Evolutionary conservation across 495 filamentous ascomycete genomes (phyloP).

Genomic region (Penicillium robsamsonii): DNA sequence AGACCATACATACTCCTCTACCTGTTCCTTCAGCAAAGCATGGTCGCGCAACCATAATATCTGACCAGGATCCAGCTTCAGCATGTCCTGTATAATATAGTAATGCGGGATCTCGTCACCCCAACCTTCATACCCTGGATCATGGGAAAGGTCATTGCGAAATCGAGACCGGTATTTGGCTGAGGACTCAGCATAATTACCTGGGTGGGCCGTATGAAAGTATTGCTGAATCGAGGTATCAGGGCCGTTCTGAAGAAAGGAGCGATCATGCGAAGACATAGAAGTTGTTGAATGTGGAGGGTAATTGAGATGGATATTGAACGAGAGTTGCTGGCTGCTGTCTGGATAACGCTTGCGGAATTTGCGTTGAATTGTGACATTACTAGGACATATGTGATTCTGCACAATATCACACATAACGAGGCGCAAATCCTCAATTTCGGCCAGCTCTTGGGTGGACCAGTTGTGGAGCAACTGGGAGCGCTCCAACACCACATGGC

Average conservation of each 20-base stretch:
- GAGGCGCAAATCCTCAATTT: slow-evolving; percentile 53
- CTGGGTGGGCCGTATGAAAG: slow-evolving; percentile 27
- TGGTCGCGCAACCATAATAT: slow-evolving; percentile 55
- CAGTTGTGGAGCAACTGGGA: slow-evolving; percentile 58
- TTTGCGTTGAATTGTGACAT: slow-evolving; percentile 57
- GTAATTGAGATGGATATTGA: slow-evolving; percentile 55
- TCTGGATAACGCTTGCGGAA: slow-evolving; percentile 56
- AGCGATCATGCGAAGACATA: slow-evolving; percentile 1
- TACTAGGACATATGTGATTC: slow-evolving; percentile 58
- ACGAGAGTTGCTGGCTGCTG: slow-evolving; percentile 45
- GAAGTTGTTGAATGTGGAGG: slow-evolving; percentile 23
- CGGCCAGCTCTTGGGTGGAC: slow-evolving; percentile 51
- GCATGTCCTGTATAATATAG: slow-evolving; percentile 64
- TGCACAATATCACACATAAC: slow-evolving; percentile 53
- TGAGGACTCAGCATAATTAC: slow-evolving; percentile 20
- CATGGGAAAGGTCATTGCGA: slow-evolving; percentile 40
- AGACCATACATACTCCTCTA: slow-evolving; percentile 50
- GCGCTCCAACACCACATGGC: slow-evolving; percentile 45
- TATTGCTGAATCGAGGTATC: slow-evolving; percentile 17
- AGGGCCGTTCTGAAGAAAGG: slow-evolving; percentile 9
- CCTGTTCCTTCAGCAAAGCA: slow-evolving; percentile 51
- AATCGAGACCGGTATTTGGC: slow-evolving; percentile 33
- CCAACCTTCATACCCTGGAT: slow-evolving; percentile 51
- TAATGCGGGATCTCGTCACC: slow-evolving; percentile 63
- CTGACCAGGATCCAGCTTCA: slow-evolving; percentile 61